Evolutionary conservation across 495 filamentous ascomycete species (phyloP), one percentile per base, ranked within the genome.

Genomic region (Filosporella fistucella): DNA sequence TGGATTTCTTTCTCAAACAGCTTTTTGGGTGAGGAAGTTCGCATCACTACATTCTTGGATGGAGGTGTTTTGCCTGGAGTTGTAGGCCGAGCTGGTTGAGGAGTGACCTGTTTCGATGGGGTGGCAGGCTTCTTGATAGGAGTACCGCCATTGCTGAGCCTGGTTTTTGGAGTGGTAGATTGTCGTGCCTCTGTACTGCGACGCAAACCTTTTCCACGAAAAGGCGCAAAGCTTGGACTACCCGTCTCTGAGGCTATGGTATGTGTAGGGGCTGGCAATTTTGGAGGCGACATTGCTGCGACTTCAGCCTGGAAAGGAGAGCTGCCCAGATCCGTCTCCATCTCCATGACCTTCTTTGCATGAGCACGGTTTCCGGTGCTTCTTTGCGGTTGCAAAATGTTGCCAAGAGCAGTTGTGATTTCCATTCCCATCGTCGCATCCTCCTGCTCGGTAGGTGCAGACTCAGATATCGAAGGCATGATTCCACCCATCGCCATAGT

Each of bases 361-460:
- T 77, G 68, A 5, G 63, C 64, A 40, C 74, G 76, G 16, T 64
- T 59, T 16, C 57, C 59, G 38, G 57, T 61, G 49, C 61, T 63
- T 5, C 61, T 34, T 45, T 69, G 64, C 10, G 69, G 56, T 11
- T 71, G 66, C 18, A 90, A 66, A 39, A 97, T 96, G 4, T 81
- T 77, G 14, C 91, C 91, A 51, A 95, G 64, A 12, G 81, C 87
- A 46, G 76, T 81, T 1, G 90, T 95, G 35, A 95, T 79, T 49
- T 95, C 89, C 86, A 91, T 89, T 21, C 86, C 86, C 58, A 51
- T 26, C 16, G 57, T 45, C 65, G 64, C 42, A 47, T 60, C 54
- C 16, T 32, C 11, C 14, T 53, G 47, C 2, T 22, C 34, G 6
- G 18, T 43, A 28, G 42, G 25, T 16, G 25, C 16, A 5, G 21